These are phyloP conservation scores for Aspergillus sp. DNA, from an alignment of 2,329 filamentous ascomycete genomes.

Conservation along the genomic window DNA sequence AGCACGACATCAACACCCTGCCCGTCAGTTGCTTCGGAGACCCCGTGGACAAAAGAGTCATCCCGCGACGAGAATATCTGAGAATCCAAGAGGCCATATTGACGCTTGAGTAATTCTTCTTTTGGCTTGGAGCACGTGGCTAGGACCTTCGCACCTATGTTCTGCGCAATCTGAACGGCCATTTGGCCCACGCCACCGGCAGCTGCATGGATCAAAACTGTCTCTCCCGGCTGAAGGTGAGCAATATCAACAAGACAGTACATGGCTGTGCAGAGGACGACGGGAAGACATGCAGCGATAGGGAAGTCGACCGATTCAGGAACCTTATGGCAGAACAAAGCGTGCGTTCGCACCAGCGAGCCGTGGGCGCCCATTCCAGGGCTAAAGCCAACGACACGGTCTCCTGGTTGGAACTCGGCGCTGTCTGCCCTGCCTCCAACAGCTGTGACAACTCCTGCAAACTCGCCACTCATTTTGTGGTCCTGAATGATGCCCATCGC, in stretches of 20 bases:
- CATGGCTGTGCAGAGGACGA: background rate
- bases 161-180: slow-evolving; percentile 2
- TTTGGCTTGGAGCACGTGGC: slow-evolving; percentile 1
- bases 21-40: slow-evolving; percentile 2
- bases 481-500: slow-evolving; percentile 4
- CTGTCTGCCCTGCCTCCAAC: background rate
- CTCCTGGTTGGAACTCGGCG: background rate
- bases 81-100: background rate
- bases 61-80: background rate
- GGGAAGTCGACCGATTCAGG: background rate
- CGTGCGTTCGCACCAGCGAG: background rate
- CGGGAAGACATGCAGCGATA: background rate
- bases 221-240: slow-evolving; percentile 2
- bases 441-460: background rate
- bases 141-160: slow-evolving; percentile 1
- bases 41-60: background rate
- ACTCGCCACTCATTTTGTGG: slow-evolving; percentile 1
- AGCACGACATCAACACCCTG: slow-evolving; percentile 11
- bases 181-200: slow-evolving; percentile 4
- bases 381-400: background rate
- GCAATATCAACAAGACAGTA: slow-evolving; percentile 3
- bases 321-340: background rate
- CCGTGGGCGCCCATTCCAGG: slow-evolving; percentile 4
- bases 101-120: background rate
- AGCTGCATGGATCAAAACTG: slow-evolving; percentile 2